Conservation (phyloP, 345 rosid species). For the Salix brachista region DNA sequence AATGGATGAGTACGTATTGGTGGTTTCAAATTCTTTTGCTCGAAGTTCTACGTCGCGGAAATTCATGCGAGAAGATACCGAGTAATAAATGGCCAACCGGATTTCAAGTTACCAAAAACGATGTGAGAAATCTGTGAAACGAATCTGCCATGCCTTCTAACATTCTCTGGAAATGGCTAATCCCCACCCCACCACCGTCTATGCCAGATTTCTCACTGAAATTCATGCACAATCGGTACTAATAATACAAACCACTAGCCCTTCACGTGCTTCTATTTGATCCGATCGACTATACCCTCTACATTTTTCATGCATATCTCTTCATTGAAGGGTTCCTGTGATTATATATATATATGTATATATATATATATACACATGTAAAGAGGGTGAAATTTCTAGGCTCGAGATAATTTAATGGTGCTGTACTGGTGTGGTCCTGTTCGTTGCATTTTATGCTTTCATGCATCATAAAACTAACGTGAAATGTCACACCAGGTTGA, state of each 20-base stretch:
- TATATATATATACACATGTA: accelerated
- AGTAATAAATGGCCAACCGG: slow-evolving; percentile 1
- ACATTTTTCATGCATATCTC: neutral
- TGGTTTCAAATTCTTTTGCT: neutral
- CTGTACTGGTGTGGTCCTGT: neutral
- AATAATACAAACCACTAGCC: neutral
- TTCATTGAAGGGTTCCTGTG: neutral
- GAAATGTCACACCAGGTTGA: neutral
- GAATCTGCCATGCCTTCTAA: slow-evolving; percentile 9
- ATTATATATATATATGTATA: too few species aligned
- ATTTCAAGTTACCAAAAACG: neutral
- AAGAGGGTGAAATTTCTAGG: too few species aligned
- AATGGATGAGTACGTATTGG: neutral
- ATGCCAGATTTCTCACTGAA: slow-evolving; percentile 20
- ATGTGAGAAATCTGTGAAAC: neutral
- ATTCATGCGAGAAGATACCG: slow-evolving; percentile 2
- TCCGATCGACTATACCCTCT: neutral
- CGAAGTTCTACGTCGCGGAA: slow-evolving; percentile 7
- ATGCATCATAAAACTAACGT: neutral
- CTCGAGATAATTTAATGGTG: neutral
- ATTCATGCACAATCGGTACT: slow-evolving; percentile 3
- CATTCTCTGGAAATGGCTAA: slow-evolving; percentile 28
- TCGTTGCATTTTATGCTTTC: neutral
- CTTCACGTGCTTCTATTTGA: too few species aligned
- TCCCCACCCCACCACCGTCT: neutral